Percentiles rank a stretch among this genome's conserved stretches.
Evolutionary conservation across 2,329 filamentous ascomycete genomes (phyloP).

Genomic region (Cytospora paraplurivora): DNA sequence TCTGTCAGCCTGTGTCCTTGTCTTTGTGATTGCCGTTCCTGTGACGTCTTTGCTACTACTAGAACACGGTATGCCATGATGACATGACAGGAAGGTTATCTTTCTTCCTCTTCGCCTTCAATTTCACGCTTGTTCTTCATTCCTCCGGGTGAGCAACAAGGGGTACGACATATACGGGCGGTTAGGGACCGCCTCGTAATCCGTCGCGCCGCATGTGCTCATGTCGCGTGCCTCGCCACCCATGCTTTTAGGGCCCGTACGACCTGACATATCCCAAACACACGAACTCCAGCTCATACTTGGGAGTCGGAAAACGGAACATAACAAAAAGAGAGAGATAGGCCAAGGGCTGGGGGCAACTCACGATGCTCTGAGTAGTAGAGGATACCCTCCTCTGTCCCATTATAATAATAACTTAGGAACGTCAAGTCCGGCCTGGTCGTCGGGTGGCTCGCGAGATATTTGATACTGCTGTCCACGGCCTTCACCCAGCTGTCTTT

Average conservation of each 20-base stretch:
- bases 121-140: not conserved
- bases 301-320: not conserved
- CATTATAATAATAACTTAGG: conserved; percentile 58
- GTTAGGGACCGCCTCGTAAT: not conserved
- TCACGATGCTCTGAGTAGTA: conserved; percentile 52
- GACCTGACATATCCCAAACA: not conserved
- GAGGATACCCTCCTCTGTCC: conserved; percentile 38
- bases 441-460: conserved; percentile 69
- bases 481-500: conserved; percentile 75
- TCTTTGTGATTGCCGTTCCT: not conserved
- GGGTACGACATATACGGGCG: conserved; percentile 7
- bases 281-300: not conserved
- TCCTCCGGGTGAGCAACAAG: not conserved
- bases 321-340: not conserved
- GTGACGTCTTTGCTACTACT: not conserved
- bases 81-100: not conserved
- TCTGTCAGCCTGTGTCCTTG: conserved; percentile 31
- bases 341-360: conserved; percentile 29
- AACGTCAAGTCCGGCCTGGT: conserved; percentile 73
- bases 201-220: not conserved
- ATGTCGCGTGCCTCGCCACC: conserved; percentile 2
- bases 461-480: conserved; percentile 72
- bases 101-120: not conserved
- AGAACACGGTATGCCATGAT: not conserved
- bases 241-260: not conserved